Percentiles rank a stretch among this genome's conserved stretches.
phyloP scores from a whole-genome alignment of 768 basidiomycete genomes.

The Kwoniella sp. region DNA sequence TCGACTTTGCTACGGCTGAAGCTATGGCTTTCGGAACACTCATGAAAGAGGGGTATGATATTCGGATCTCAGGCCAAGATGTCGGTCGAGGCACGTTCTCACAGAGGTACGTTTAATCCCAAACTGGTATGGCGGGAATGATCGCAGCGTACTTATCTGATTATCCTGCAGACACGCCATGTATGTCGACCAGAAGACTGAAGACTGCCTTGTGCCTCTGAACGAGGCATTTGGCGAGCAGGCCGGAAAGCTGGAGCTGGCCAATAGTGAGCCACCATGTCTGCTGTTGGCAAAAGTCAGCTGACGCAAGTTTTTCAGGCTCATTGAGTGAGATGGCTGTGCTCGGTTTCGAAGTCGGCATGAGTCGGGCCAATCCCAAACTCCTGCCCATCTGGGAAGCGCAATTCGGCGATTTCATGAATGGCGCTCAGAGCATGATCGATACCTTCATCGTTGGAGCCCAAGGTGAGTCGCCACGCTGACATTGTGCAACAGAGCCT shows the following conservation, averaged over 20 bases:
- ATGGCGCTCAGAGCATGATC: slow-evolving; percentile 84
- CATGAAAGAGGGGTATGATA: slow-evolving; percentile 76
- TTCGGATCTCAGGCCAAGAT: slow-evolving; percentile 90
- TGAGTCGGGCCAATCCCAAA: slow-evolving; percentile 83
- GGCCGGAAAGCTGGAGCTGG: slow-evolving; percentile 75
- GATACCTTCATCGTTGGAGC: slow-evolving; percentile 84
- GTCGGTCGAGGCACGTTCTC: slow-evolving; percentile 89
- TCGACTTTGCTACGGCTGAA: slow-evolving; percentile 91
- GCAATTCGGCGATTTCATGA: slow-evolving; percentile 94
- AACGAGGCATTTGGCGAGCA: slow-evolving; percentile 59
- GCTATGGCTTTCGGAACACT: slow-evolving; percentile 85
- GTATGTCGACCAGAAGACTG: slow-evolving; percentile 84
- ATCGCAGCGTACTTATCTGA: slow-evolving; percentile 12
- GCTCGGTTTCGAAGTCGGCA: slow-evolving; percentile 86
- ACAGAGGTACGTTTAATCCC: slow-evolving; percentile 63
- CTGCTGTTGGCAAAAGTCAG: not conserved
- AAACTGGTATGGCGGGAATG: not conserved
- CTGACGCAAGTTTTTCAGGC: slow-evolving; percentile 59
- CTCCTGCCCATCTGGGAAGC: slow-evolving; percentile 89
- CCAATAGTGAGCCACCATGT: slow-evolving; percentile 67
- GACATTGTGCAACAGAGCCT: slow-evolving; percentile 1
- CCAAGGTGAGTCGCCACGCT: slow-evolving; percentile 65
- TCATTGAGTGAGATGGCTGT: slow-evolving; percentile 88
- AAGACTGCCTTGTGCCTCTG: slow-evolving; percentile 76
- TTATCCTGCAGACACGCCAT: slow-evolving; percentile 70